These are phyloP conservation scores for Bipolaris oryzae DNA, from an alignment of 2,329 filamentous ascomycete species.

Conservation along the genomic window DNA sequence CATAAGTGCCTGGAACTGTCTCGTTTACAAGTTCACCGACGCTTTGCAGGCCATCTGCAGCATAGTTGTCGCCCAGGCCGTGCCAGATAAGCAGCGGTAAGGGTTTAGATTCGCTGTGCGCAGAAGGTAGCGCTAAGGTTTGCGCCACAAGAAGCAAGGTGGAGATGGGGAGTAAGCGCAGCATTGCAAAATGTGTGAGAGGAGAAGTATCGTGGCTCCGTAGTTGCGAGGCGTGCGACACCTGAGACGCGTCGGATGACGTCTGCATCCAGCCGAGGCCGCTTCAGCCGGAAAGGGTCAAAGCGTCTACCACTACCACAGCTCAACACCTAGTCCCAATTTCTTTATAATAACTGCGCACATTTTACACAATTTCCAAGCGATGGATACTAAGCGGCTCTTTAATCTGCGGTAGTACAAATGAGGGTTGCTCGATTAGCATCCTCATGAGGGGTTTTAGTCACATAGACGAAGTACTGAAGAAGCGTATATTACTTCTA, in stretches of 20 bases:
- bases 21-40: constrained; percentile 74
- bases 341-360: too few relatives aligned
- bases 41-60: constrained; percentile 72
- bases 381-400: too few relatives aligned
- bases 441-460: background rate
- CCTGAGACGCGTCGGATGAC: constrained; percentile 26
- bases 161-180: constrained; percentile 29
- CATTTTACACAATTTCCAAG: too few relatives aligned
- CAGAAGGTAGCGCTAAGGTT: constrained; percentile 22
- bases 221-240: constrained; percentile 12
- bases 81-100: constrained; percentile 97
- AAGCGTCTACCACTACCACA: background rate
- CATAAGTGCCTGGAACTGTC: constrained; percentile 80
- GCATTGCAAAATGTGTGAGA: constrained; percentile 19
- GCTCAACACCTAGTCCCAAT: too few relatives aligned
- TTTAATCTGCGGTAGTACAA: too few relatives aligned
- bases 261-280: constrained; percentile 24
- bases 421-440: too few relatives aligned
- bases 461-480: too few relatives aligned
- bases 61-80: constrained; percentile 77
- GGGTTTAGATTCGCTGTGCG: constrained; percentile 22
- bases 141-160: constrained; percentile 28
- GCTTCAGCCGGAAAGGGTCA: constrained; percentile 19
- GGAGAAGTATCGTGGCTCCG: constrained; percentile 6
- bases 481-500: too few relatives aligned